Evolutionary conservation across 2,329 filamentous ascomycete genomes (phyloP), one percentile per base, ranked within the genome.

Genomic region (Trichothecium roseum): DNA sequence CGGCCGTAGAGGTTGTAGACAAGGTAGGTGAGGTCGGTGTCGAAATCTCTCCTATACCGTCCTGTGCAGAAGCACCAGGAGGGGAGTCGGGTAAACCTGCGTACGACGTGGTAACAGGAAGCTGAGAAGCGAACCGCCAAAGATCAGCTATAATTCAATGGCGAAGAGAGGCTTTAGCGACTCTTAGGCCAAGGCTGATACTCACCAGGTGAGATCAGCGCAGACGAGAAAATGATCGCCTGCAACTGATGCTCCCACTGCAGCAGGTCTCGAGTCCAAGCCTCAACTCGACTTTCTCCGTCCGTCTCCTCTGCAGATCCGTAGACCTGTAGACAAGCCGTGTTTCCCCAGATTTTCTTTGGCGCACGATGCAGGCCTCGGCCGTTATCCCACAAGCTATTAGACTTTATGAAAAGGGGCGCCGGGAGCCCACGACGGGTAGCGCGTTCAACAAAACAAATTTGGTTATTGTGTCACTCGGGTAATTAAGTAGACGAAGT

Each of bases 11-110:
- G 31, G 70, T 64, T 40, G 67, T 71, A 37, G 76, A 81, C 39
- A 80, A 63, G 35, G 75, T 67, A 39, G 76, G 74, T 36, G 74
- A 79, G 37, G 52, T 56, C 41, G 66, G 62, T n/a, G 61, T 55
- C 49, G 52, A 53, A 48, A 50, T 48, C 43, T 55, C 50, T 55
- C 54, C 55, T 48, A 48, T 51, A 57, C 66, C 68, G 65, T 75
- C 72, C 70, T 69, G 73, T 71, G 73, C 71, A 52, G 59, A 51
- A 51, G 73, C 73, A 76, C 69, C 62, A 72, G 72, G 70, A 68
- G 68, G 64, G 52, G 60, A 57, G 49, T 58, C 56, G 46, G 63
- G 60, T 56, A 61, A 54, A 47, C 54, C 64, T 65, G 57, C 54
- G 52, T 69, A 61, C 65, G 69, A 74, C 72, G 72, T 76, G 54